These are phyloP conservation scores for Acanthamoeba divionensis DNA, from an alignment of 208 protist genomes.

Conservation along the genomic window DNA sequence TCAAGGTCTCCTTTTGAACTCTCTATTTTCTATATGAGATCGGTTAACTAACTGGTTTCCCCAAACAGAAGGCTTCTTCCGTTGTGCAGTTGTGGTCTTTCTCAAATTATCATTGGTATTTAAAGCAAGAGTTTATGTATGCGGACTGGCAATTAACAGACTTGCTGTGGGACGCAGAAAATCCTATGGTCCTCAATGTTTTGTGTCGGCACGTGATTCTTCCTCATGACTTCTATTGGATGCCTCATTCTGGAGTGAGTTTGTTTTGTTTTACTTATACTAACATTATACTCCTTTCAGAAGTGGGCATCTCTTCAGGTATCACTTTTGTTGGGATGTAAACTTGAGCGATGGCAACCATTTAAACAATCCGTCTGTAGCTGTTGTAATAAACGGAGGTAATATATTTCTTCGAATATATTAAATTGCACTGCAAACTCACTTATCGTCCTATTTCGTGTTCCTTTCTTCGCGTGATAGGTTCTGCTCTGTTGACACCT, in stretches of 20 bases:
- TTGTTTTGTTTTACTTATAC: too few relatives aligned
- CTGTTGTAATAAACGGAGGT: constrained; percentile 68
- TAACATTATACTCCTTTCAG: neutral
- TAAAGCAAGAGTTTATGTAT: constrained; percentile 65
- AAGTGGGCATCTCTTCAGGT: constrained; percentile 19
- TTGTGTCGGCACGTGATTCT: neutral
- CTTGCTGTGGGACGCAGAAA: constrained; percentile 51
- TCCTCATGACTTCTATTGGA: neutral
- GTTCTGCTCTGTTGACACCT: constrained; percentile 60
- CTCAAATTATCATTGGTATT: constrained; percentile 76
- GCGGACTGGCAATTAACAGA: neutral
- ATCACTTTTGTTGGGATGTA: constrained; percentile 33
- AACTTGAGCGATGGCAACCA: constrained; percentile 1
- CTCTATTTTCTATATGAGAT: neutral
- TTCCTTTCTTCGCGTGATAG: neutral
- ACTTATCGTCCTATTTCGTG: neutral
- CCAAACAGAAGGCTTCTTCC: neutral
- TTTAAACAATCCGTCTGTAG: neutral
- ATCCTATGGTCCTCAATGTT: constrained; percentile 27
- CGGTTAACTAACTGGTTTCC: neutral
- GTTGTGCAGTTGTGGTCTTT: constrained; percentile 63
- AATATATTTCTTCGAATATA: neutral
- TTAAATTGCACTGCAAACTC: neutral
- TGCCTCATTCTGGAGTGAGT: too few relatives aligned
- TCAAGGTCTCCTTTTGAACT: neutral